A percentile compares a stretch with the other conserved stretches of the same genome.
These are phyloP conservation scores for Cryoendolithus antarcticus DNA, from an alignment of 2,329 filamentous ascomycete genomes.

Conservation along the genomic window DNA sequence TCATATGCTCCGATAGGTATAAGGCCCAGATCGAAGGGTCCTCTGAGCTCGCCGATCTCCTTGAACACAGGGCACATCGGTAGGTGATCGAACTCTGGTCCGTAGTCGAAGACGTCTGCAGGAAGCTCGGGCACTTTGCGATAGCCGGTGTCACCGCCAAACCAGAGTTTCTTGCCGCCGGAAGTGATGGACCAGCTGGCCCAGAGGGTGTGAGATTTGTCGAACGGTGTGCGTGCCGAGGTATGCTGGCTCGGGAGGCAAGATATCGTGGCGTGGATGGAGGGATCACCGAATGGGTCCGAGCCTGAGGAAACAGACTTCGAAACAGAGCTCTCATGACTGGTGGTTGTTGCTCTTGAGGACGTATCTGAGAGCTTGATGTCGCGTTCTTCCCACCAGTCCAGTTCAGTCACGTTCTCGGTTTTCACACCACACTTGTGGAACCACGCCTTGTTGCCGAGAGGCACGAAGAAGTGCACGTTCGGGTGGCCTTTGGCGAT, in stretches of 20 bases:
- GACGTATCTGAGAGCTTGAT: constrained; percentile 42
- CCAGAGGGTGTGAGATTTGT: constrained; percentile 72
- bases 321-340: background rate
- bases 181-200: constrained; percentile 70
- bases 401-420: constrained; percentile 67
- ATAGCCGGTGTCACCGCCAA: constrained; percentile 82
- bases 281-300: constrained; percentile 12
- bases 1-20: constrained; percentile 89
- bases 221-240: constrained; percentile 54
- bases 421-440: constrained; percentile 51
- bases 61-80: constrained; percentile 74
- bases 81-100: constrained; percentile 43
- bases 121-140: constrained; percentile 58
- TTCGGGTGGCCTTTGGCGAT: constrained; percentile 60
- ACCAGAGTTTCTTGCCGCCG: constrained; percentile 68
- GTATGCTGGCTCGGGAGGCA: constrained; percentile 80
- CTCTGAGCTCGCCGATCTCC: constrained; percentile 65
- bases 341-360: constrained; percentile 1
- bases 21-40: constrained; percentile 80
- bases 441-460: constrained; percentile 80
- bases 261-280: constrained; percentile 59
- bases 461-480: constrained; percentile 76
- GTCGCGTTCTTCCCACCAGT: constrained; percentile 86
- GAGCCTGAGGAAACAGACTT: constrained; percentile 2
- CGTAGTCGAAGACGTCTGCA: constrained; percentile 57